Percentiles rank a stretch among this genome's conserved stretches.
Conservation (phyloP, 2,329 filamentous ascomycete genomes). For the Xylariaceae sp. region DNA sequence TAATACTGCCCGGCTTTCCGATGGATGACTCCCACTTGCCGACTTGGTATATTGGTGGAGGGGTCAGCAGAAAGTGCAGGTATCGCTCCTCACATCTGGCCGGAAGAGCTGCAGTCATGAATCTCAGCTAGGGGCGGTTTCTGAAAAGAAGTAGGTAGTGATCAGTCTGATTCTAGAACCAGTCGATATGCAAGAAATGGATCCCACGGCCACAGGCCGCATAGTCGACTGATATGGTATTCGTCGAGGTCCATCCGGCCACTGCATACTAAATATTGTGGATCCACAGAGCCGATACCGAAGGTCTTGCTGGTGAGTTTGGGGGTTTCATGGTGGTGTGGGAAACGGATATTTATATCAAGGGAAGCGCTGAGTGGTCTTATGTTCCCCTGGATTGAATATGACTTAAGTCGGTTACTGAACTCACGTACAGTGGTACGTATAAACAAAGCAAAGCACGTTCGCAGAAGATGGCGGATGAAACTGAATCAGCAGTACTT, state of each 20-base stretch:
- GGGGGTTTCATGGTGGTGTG: neutral
- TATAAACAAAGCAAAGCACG: neutral
- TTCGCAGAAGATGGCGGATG: constrained; percentile 1
- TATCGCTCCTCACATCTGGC: neutral
- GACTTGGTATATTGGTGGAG: neutral
- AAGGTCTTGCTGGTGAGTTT: neutral
- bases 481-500: constrained; percentile 41
- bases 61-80: neutral
- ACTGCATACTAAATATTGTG: neutral
- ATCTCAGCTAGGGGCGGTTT: neutral
- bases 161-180: neutral
- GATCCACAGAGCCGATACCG: neutral
- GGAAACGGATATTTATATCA: neutral
- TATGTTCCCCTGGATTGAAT: neutral
- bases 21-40: neutral
- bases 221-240: neutral
- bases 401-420: neutral
- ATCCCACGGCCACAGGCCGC: neutral
- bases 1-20: neutral
- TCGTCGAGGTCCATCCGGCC: neutral
- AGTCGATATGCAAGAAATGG: neutral
- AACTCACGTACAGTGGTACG: neutral
- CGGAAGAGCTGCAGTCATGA: neutral
- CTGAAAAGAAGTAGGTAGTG: neutral
- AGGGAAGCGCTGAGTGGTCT: no score